Percentiles rank a stretch among this genome's conserved stretches.
Evolutionary conservation across 257 asterid genomes (phyloP).

Genomic region (Handroanthus guayacan): DNA sequence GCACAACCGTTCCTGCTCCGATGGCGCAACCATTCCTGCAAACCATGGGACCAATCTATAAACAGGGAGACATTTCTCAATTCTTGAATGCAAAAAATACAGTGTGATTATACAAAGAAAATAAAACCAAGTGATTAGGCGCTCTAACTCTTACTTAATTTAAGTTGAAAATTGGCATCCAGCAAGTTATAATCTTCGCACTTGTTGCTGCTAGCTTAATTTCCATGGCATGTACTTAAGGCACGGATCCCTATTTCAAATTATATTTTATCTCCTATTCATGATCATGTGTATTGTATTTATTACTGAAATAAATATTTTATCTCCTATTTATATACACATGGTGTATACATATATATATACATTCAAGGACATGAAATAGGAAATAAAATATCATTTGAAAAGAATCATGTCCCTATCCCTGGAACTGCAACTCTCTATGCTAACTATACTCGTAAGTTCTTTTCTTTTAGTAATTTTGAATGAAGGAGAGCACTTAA

Average conservation of each 20-base stretch:
- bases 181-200: slow-evolving; percentile 10
- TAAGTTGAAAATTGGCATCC: slow-evolving; percentile 9
- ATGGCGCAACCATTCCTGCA: too few species aligned
- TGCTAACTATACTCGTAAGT: slow-evolving; percentile 39
- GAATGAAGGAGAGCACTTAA: slow-evolving; percentile 32
- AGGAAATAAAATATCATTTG: too few species aligned
- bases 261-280: too few species aligned
- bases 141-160: too few species aligned
- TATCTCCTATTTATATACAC: too few species aligned
- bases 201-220: slow-evolving; percentile 28
- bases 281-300: too few species aligned
- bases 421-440: slow-evolving; percentile 43
- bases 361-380: too few species aligned
- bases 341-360: too few species aligned
- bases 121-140: too few species aligned
- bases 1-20: too few species aligned
- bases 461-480: background rate
- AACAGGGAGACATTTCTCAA: background rate
- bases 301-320: too few species aligned
- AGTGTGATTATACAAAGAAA: background rate
- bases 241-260: too few species aligned
- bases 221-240: slow-evolving; percentile 27
- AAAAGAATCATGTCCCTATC: background rate
- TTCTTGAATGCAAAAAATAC: background rate
- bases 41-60: background rate